Evolutionary conservation across 768 basidiomycete genomes (phyloP).

Genomic region (Trametes cingulata): DNA sequence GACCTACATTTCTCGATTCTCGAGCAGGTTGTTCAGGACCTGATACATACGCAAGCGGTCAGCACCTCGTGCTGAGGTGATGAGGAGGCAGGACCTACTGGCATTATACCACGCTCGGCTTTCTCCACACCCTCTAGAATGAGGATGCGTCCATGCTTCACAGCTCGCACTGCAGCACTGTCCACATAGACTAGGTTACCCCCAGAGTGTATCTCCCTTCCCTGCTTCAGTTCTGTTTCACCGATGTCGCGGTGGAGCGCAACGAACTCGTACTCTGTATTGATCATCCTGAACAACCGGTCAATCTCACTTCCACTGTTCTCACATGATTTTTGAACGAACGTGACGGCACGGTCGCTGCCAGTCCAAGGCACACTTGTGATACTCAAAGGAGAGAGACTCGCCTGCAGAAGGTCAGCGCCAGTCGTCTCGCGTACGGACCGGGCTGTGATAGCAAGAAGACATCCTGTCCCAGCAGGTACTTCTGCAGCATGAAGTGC

Average conservation of each 20-base stretch:
- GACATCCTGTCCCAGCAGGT: constrained; percentile 64
- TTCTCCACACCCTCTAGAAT: constrained; percentile 74
- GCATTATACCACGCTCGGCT: constrained; percentile 73
- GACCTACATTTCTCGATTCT: constrained; percentile 67
- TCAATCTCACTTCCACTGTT: not conserved
- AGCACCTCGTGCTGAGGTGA: not conserved
- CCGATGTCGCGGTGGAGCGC: constrained; percentile 68
- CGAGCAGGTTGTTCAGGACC: constrained; percentile 64
- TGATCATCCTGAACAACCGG: constrained; percentile 42
- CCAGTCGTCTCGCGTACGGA: constrained; percentile 62
- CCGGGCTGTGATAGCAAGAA: constrained; percentile 69
- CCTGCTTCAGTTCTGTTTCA: constrained; percentile 74
- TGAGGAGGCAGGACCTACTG: constrained; percentile 40
- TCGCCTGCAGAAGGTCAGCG: constrained; percentile 63
- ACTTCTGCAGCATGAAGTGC: constrained; percentile 69
- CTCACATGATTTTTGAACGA: no score
- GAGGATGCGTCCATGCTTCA: constrained; percentile 62
- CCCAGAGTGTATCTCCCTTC: constrained; percentile 60
- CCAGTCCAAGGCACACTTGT: no score
- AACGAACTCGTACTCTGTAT: constrained; percentile 69
- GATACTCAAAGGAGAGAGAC: not conserved
- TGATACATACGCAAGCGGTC: not conserved
- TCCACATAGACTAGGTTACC: constrained; percentile 69
- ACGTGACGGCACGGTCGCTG: no score
- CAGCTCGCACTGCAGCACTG: constrained; percentile 65